Conservation (phyloP, 2,329 filamentous ascomycete species). For the Pyricularia pennisetigena region DNA sequence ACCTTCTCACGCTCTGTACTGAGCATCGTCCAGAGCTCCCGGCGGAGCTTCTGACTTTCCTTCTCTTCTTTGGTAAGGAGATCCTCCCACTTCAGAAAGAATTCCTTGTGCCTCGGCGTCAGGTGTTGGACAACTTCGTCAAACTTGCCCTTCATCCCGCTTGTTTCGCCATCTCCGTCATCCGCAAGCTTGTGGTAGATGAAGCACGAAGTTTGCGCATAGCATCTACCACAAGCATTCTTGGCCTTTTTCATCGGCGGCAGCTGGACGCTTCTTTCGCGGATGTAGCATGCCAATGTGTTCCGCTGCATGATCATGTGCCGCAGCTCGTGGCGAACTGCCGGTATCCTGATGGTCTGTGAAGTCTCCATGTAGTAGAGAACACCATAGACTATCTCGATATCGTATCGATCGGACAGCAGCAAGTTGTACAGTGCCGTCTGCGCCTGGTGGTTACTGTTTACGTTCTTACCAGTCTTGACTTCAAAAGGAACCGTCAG, state of each 20-base stretch:
- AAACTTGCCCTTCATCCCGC: constrained; percentile 69
- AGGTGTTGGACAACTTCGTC: constrained; percentile 70
- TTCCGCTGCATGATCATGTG: constrained; percentile 98
- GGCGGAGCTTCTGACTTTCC: constrained; percentile 74
- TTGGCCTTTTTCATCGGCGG: constrained; percentile 80
- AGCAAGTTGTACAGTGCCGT: constrained; percentile 90
- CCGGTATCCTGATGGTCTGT: constrained; percentile 74
- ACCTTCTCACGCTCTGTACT: constrained; percentile 80
- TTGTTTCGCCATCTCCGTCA: constrained; percentile 68
- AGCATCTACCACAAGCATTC: constrained; percentile 76
- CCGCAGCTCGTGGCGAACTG: constrained; percentile 76
- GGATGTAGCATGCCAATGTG: constrained; percentile 73
- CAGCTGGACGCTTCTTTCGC: constrained; percentile 67
- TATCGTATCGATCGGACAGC: constrained; percentile 88
- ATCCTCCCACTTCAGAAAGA: constrained; percentile 92
- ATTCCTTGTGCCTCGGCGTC: constrained; percentile 63
- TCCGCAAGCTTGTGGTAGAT: constrained; percentile 89
- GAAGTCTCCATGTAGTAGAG: constrained; percentile 93
- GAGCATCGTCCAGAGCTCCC: constrained; percentile 94
- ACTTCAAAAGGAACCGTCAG: constrained; percentile 89
- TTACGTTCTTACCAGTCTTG: constrained; percentile 84
- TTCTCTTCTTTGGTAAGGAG: constrained; percentile 91
- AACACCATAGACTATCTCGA: constrained; percentile 82
- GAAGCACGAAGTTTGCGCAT: constrained; percentile 84
- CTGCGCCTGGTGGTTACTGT: constrained; percentile 77